Evolutionary conservation across 345 rosid species (phyloP).

Genomic region (Eucalyptus cloeziana): DNA sequence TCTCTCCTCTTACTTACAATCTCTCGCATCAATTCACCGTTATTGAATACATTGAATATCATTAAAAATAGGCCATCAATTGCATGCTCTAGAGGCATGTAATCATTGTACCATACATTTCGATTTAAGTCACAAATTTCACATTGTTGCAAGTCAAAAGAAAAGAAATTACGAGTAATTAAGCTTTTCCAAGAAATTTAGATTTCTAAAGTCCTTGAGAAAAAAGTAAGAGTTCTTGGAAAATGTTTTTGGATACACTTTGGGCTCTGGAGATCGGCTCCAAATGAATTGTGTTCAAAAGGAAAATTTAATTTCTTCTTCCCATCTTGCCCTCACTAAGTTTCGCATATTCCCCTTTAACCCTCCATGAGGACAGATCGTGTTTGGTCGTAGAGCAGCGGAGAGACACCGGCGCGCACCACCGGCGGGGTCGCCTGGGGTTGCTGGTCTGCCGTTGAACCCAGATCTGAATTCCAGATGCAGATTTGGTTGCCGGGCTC

Average conservation of each 20-base stretch:
- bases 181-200: background rate
- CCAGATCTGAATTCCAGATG: background rate
- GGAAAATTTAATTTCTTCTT: background rate
- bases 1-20: slow-evolving; percentile 13
- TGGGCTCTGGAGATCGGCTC: no score
- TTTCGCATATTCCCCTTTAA: background rate
- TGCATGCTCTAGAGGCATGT: slow-evolving; percentile 35
- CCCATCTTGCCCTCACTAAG: background rate
- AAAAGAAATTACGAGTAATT: background rate
- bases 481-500: background rate
- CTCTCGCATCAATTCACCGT: slow-evolving; percentile 13
- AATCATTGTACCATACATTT: background rate
- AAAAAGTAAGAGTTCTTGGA: no score
- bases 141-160: background rate
- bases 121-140: background rate
- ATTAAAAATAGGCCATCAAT: slow-evolving; percentile 21
- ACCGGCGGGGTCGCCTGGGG: background rate
- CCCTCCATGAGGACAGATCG: rapidly evolving
- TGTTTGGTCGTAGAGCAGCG: background rate
- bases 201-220: no score
- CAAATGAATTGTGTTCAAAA: no score
- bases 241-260: no score
- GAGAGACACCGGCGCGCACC: background rate
- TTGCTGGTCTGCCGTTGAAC: background rate
- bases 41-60: slow-evolving; percentile 34